A percentile compares a stretch with the other conserved stretches of the same genome.
phyloP scores from a whole-genome alignment of 805 yeast genomes.

The Kluyveromyces siamensis region DNA sequence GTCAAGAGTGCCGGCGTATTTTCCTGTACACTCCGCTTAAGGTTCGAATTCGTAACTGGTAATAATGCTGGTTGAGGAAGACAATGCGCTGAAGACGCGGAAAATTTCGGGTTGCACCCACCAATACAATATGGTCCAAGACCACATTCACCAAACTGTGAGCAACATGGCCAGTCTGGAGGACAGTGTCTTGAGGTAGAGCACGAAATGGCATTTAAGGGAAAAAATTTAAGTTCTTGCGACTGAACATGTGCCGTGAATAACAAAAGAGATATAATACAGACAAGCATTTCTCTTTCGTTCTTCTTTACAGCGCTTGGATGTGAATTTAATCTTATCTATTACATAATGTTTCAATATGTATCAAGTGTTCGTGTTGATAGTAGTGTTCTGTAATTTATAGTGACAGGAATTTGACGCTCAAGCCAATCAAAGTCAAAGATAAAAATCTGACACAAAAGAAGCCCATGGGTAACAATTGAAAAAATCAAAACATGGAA shows the following conservation, averaged over 20 bases:
- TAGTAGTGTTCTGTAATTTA: no score
- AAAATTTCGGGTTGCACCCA: constrained; percentile 76
- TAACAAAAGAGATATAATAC: not conserved
- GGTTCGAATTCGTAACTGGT: constrained; percentile 35
- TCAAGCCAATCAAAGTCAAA: not conserved
- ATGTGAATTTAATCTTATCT: not conserved
- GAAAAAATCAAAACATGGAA: no score
- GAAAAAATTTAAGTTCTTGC: not conserved
- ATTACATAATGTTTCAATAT: no score
- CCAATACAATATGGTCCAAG: constrained; percentile 69
- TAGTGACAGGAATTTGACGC: not conserved
- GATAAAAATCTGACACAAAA: not conserved
- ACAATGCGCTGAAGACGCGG: constrained; percentile 60
- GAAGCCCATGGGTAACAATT: not conserved
- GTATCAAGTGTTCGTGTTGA: no score
- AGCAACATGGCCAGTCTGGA: constrained; percentile 71
- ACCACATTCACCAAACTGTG: constrained; percentile 79
- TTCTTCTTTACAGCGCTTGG: not conserved
- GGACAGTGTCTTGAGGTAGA: constrained; percentile 46
- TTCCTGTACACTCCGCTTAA: constrained; percentile 6
- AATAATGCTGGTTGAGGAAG: constrained; percentile 62
- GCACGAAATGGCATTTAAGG: constrained; percentile 14
- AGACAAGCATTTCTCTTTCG: not conserved
- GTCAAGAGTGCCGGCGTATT: constrained; percentile 10
- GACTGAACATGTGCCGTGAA: not conserved